These are phyloP conservation scores for Mortierella sp. DNA, from an alignment of 371 early-diverging fungal species.

Conservation along the genomic window DNA sequence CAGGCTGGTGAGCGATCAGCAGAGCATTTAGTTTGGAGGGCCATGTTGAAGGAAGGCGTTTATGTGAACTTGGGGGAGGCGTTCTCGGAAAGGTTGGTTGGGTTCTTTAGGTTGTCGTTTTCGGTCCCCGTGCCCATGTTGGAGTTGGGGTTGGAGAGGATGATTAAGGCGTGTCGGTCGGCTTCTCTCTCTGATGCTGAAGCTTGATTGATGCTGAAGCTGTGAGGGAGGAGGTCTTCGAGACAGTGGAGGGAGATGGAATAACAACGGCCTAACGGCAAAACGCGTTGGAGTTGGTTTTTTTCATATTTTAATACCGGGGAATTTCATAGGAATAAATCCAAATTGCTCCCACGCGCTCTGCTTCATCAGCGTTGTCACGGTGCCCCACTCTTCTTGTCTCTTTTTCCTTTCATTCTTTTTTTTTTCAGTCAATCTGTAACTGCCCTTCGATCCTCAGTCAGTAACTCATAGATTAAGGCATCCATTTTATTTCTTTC, in stretches of 20 bases:
- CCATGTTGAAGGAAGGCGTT: conserved; percentile 66
- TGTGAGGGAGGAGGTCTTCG: too few relatives aligned
- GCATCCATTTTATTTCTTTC: too few relatives aligned
- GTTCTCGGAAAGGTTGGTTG: conserved; percentile 66
- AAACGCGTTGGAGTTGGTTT: too few relatives aligned
- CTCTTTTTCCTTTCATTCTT: too few relatives aligned
- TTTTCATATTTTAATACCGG: background rate
- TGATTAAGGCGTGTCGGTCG: conserved; percentile 42
- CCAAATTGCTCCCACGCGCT: background rate
- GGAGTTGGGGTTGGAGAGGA: conserved; percentile 62
- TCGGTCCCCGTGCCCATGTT: conserved; percentile 61
- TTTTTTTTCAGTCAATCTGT: too few relatives aligned
- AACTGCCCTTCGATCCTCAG: too few relatives aligned
- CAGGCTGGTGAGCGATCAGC: conserved; percentile 43
- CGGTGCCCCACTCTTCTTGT: too few relatives aligned
- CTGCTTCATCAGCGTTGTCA: too few relatives aligned
- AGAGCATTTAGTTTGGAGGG: conserved; percentile 57
- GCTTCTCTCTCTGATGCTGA: background rate
- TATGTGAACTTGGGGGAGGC: conserved; percentile 76
- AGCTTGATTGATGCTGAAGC: background rate
- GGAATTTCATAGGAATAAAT: background rate
- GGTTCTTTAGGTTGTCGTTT: conserved; percentile 79
- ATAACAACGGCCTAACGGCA: too few relatives aligned
- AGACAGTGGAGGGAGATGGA: background rate
- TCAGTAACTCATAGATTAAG: too few relatives aligned